A percentile compares a stretch with the other conserved stretches of the same genome.
These are phyloP conservation scores for Trichocladium uniseriatum DNA, from an alignment of 495 filamentous ascomycete species.

Conservation along the genomic window DNA sequence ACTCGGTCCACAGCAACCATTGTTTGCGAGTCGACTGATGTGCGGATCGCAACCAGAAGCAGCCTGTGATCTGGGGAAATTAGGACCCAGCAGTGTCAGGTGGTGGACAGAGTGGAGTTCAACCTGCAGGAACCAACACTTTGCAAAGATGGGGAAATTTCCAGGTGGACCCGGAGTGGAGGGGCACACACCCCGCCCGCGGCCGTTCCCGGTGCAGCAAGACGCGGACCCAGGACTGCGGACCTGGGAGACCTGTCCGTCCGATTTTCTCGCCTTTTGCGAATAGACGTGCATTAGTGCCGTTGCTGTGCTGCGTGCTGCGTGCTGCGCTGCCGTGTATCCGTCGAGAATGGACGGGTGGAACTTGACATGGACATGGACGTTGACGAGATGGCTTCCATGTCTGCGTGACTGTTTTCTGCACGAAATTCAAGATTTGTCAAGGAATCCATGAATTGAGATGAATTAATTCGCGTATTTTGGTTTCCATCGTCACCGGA, in stretches of 20 bases:
- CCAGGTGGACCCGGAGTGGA: not conserved
- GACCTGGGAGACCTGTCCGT: slow-evolving; percentile 17
- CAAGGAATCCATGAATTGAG: too few relatives aligned
- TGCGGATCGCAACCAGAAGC: not conserved
- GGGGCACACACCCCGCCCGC: slow-evolving; percentile 3
- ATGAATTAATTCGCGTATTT: too few relatives aligned
- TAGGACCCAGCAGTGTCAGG: not conserved
- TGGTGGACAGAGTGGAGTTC: too few relatives aligned
- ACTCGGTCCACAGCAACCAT: too few relatives aligned
- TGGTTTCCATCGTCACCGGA: too few relatives aligned
- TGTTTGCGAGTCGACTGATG: not conserved
- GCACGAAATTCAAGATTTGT: too few relatives aligned
- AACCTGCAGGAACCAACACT: too few relatives aligned
- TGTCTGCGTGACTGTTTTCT: not conserved
- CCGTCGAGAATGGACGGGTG: not conserved
- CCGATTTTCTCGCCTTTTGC: slow-evolving; percentile 24
- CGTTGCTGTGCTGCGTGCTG: too few relatives aligned
- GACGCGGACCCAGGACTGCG: slow-evolving; percentile 16
- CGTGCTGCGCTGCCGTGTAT: slow-evolving; percentile 8
- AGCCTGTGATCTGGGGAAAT: not conserved
- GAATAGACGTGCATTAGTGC: slow-evolving; percentile 37
- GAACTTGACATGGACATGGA: too few relatives aligned
- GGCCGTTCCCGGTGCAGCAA: slow-evolving; percentile 18
- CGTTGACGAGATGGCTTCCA: too few relatives aligned
- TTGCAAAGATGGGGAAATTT: not conserved